Evolutionary conservation across 2,329 filamentous ascomycete genomes (phyloP).

Genomic region (Fusarium clavum): DNA sequence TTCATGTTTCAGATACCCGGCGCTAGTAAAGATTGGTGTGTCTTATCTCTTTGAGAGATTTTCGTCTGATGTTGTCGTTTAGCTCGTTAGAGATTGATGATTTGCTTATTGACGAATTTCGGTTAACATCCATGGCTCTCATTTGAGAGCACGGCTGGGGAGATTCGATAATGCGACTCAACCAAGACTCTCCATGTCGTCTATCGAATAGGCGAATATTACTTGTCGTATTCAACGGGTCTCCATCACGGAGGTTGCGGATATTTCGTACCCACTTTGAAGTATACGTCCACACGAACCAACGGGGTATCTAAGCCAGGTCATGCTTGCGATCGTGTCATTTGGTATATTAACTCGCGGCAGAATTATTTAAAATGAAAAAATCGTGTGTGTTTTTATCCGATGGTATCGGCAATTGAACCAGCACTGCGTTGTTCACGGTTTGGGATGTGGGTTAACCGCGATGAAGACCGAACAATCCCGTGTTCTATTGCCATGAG

Average conservation of each 20-base stretch:
- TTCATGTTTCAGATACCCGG: constrained; percentile 37
- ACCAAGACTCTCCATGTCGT: not conserved
- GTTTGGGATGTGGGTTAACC: too few species aligned
- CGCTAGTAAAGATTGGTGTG: constrained; percentile 10
- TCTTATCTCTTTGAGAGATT: not conserved
- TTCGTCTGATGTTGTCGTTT: not conserved
- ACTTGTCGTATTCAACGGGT: not conserved
- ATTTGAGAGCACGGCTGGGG: not conserved
- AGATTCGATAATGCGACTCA: not conserved
- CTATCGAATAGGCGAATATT: not conserved
- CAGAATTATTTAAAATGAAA: accelerated
- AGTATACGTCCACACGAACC: not conserved
- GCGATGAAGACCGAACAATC: accelerated
- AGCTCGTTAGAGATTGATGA: not conserved
- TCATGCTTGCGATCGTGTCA: not conserved
- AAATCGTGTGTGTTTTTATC: not conserved
- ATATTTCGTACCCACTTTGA: not conserved
- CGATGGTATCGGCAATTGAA: not conserved
- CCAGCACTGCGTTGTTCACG: accelerated
- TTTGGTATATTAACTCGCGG: not conserved
- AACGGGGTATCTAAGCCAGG: not conserved
- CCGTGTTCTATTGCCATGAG: not conserved
- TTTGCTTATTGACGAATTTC: not conserved
- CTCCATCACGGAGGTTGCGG: not conserved
- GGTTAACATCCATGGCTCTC: not conserved